Percentiles rank a stretch among this genome's conserved stretches.
phyloP scores from a whole-genome alignment of 768 basidiomycete genomes.

The Lenzites betulinus region DNA sequence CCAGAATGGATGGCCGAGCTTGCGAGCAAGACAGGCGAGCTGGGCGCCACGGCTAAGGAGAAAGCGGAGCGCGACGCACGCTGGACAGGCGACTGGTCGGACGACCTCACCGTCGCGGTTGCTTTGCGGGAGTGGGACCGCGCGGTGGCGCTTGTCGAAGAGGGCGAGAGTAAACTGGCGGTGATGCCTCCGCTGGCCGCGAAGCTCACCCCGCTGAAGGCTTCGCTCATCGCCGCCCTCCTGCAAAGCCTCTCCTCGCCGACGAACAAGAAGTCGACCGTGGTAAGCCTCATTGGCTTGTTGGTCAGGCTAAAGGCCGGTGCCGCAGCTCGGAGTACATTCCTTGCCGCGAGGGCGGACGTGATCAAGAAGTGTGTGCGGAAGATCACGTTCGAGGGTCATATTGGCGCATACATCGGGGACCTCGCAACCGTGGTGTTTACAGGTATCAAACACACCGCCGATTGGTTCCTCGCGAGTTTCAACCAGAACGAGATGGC shows the following conservation, averaged over 20 bases:
- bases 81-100: slow-evolving; percentile 91
- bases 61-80: slow-evolving; percentile 79
- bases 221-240: slow-evolving; percentile 68
- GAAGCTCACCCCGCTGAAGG: slow-evolving; percentile 68
- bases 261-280: slow-evolving; percentile 73
- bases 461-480: slow-evolving; percentile 96
- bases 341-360: slow-evolving; percentile 75
- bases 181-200: slow-evolving; percentile 52
- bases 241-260: slow-evolving; percentile 73
- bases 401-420: slow-evolving; percentile 81
- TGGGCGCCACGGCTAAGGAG: slow-evolving; percentile 61
- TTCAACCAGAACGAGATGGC: slow-evolving; percentile 96
- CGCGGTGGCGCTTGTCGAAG: slow-evolving; percentile 82
- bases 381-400: slow-evolving; percentile 88
- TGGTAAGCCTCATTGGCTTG: slow-evolving; percentile 70
- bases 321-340: slow-evolving; percentile 78
- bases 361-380: slow-evolving; percentile 79
- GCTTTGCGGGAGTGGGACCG: slow-evolving; percentile 87
- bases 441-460: slow-evolving; percentile 94
- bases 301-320: slow-evolving; percentile 76
- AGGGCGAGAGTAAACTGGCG: slow-evolving; percentile 67
- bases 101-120: slow-evolving; percentile 89
- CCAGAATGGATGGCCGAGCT: slow-evolving; percentile 81
- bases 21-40: slow-evolving; percentile 54
- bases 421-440: slow-evolving; percentile 90